phyloP scores from a whole-genome alignment of 257 asterid species.

The Voacanga thouarsii region DNA sequence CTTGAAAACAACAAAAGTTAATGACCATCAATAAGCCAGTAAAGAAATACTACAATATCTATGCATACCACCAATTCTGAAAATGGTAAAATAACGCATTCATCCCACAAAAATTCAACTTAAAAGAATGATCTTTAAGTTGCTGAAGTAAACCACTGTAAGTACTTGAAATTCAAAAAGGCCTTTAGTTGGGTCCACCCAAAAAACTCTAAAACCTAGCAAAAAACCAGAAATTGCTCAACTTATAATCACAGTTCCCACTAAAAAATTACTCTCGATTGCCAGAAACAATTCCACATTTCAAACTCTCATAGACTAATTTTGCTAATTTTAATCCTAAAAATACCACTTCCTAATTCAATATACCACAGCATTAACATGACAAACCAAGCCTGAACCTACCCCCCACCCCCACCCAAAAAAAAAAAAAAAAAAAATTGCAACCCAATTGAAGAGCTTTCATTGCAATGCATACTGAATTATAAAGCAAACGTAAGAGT shows the following conservation, averaged over 20 bases:
- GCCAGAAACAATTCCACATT: neutral
- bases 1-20: conserved; percentile 47
- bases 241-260: neutral
- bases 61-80: neutral
- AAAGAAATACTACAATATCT: neutral
- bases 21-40: neutral
- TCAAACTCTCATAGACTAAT: neutral
- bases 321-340: neutral
- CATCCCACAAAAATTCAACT: neutral
- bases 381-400: too few relatives aligned
- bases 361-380: neutral
- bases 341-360: neutral
- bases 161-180: conserved; percentile 71
- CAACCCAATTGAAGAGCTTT: neutral
- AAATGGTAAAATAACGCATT: too few relatives aligned
- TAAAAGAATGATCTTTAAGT: too few relatives aligned
- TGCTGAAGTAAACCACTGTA: conserved; percentile 14
- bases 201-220: conserved; percentile 77
- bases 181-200: conserved; percentile 78
- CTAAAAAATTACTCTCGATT: neutral
- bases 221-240: conserved; percentile 10
- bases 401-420: too few relatives aligned
- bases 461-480: neutral
- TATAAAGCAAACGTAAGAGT: neutral
- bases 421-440: neutral